phyloP scores from a whole-genome alignment of 768 basidiomycete species.

The Symmetrospora coprosmae region DNA sequence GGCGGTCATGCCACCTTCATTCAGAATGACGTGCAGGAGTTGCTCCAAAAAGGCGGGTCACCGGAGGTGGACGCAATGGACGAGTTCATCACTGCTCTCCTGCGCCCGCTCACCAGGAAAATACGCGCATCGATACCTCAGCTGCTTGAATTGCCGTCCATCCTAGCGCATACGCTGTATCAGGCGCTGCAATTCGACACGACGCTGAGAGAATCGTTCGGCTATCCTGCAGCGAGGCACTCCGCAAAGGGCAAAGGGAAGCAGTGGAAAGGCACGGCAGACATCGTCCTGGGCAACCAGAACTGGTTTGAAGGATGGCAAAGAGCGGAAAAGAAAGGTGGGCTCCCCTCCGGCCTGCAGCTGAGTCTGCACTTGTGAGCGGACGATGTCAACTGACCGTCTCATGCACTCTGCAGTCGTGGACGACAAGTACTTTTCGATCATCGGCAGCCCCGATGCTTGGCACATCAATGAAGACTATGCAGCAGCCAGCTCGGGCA shows the following conservation, averaged over 20 bases:
- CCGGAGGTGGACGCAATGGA: slow-evolving; percentile 55
- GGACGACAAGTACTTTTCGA: slow-evolving; percentile 69
- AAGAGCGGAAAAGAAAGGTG: slow-evolving; percentile 74
- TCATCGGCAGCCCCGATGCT: slow-evolving; percentile 65
- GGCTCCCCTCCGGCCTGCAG: slow-evolving; percentile 35
- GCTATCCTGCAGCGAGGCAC: background rate
- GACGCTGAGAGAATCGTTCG: slow-evolving; percentile 32
- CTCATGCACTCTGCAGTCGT: too few relatives aligned
- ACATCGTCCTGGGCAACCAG: slow-evolving; percentile 61
- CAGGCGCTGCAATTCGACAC: slow-evolving; percentile 76
- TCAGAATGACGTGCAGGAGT: slow-evolving; percentile 54
- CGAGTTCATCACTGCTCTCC: slow-evolving; percentile 1
- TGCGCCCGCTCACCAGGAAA: slow-evolving; percentile 48
- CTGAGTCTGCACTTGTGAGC: background rate
- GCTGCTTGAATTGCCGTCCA: slow-evolving; percentile 56
- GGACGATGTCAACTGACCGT: background rate
- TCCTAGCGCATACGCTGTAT: slow-evolving; percentile 90
- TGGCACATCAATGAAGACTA: slow-evolving; percentile 62
- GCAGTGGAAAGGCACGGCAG: slow-evolving; percentile 64
- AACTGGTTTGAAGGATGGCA: slow-evolving; percentile 91
- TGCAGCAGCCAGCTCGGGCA: slow-evolving; percentile 36
- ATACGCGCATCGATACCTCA: slow-evolving; percentile 58
- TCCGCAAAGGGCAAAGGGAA: background rate
- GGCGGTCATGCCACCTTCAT: slow-evolving; percentile 76
- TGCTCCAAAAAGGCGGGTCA: slow-evolving; percentile 55